phyloP scores from a whole-genome alignment of 2,329 filamentous ascomycete species.

The Cyphellophora europaea region DNA sequence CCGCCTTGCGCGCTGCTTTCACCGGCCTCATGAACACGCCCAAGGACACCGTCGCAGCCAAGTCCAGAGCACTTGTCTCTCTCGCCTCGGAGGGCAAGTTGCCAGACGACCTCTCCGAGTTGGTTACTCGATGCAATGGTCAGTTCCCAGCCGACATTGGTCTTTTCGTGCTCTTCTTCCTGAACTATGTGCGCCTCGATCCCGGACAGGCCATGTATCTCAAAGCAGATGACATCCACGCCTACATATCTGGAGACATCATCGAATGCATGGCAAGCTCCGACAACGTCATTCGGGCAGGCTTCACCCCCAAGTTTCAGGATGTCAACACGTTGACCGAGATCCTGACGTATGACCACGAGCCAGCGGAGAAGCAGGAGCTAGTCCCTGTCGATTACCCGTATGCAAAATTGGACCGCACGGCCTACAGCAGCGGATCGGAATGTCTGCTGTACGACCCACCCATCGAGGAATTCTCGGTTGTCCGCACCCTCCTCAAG shows the following conservation, averaged over 20 bases:
- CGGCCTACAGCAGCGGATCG: conserved; percentile 69
- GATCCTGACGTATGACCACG: conserved; percentile 93
- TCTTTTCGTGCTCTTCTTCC: conserved; percentile 90
- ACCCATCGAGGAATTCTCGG: conserved; percentile 91
- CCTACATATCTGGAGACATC: conserved; percentile 70
- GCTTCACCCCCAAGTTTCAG: conserved; percentile 98
- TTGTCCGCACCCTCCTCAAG: conserved; percentile 70
- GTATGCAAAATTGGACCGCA: conserved; percentile 72
- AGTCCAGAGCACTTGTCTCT: conserved; percentile 60
- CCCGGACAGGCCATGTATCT: conserved; percentile 94
- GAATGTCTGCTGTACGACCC: conserved; percentile 75
- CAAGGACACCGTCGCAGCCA: conserved; percentile 53
- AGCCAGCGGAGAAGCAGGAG: conserved; percentile 90
- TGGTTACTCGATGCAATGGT: conserved; percentile 67
- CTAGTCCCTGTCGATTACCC: conserved; percentile 80
- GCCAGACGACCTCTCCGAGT: conserved; percentile 57
- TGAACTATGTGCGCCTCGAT: conserved; percentile 84
- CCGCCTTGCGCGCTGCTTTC: conserved; percentile 66
- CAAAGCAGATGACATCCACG: conserved; percentile 93
- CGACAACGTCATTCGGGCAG: conserved; percentile 97
- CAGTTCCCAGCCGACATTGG: conserved; percentile 89
- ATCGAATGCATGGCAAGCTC: conserved; percentile 98
- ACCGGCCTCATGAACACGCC: conserved; percentile 70
- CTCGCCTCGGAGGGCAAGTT: conserved; percentile 45
- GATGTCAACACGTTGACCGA: conserved; percentile 79